A percentile compares a stretch with the other conserved stretches of the same genome.
These are phyloP conservation scores for Hypoxylon sp. DNA, from an alignment of 2,329 filamentous ascomycete species.

Conservation along the genomic window DNA sequence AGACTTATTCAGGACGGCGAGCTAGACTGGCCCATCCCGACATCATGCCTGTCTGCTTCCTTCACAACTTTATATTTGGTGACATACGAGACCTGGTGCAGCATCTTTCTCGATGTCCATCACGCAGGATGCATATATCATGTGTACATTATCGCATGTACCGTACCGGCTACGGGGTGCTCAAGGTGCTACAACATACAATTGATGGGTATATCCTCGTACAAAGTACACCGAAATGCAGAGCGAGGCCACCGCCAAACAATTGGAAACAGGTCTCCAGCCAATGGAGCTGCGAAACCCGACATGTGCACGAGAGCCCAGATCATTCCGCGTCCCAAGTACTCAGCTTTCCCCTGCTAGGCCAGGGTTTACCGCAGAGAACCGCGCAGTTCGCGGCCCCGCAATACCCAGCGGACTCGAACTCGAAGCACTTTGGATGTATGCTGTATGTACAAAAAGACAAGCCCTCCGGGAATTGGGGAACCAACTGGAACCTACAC, in stretches of 20 bases:
- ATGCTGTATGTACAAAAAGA: background rate
- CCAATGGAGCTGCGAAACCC: conserved; percentile 33
- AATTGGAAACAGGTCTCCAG: conserved; percentile 27
- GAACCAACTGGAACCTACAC: conserved; percentile 29
- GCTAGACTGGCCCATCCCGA: conserved; percentile 5
- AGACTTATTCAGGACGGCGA: conserved; percentile 25
- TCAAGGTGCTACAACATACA: conserved; percentile 3
- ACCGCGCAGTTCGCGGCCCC: conserved; percentile 16
- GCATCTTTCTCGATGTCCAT: conserved; percentile 24
- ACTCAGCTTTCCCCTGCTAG: conserved; percentile 7
- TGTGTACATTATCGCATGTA: conserved; percentile 26
- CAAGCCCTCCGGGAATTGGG: conserved; percentile 20
- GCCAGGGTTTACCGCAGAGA: conserved; percentile 5
- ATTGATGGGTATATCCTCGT: background rate
- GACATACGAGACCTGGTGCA: conserved; percentile 12
- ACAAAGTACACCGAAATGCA: conserved; percentile 28
- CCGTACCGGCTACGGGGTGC: background rate
- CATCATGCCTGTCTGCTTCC: conserved; percentile 5
- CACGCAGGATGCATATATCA: conserved; percentile 22
- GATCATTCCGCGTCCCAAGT: conserved; percentile 28
- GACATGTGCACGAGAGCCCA: conserved; percentile 35
- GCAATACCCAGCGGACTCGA: conserved; percentile 24
- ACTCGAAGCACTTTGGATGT: background rate
- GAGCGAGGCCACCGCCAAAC: conserved; percentile 23
- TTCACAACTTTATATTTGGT: conserved; percentile 17